Conservation (phyloP, 2,329 filamentous ascomycete species). For the Xylaria digitata region DNA sequence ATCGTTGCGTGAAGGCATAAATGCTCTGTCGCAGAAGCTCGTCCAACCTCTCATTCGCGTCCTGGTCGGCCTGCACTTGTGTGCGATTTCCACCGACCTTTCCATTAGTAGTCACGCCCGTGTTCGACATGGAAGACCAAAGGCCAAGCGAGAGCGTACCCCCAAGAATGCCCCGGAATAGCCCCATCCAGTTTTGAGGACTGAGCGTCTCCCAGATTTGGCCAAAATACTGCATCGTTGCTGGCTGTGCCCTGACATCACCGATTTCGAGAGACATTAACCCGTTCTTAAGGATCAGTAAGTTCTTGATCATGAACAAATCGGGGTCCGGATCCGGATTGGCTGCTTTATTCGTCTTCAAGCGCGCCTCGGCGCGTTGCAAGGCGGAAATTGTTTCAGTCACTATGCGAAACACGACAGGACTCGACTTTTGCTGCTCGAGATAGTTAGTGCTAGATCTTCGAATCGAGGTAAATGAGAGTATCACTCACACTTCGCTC, state of each 20-base stretch:
- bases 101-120: constrained; percentile 37
- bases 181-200: constrained; percentile 67
- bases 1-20: constrained; percentile 71
- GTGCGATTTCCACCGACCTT: constrained; percentile 34
- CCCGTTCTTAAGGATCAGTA: constrained; percentile 94
- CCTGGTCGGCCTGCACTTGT: constrained; percentile 53
- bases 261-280: constrained; percentile 96
- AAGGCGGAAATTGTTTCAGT: constrained; percentile 89
- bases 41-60: constrained; percentile 73
- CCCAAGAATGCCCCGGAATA: constrained; percentile 68
- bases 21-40: constrained; percentile 72
- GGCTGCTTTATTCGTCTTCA: constrained; percentile 69
- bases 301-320: constrained; percentile 93
- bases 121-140: constrained; percentile 47
- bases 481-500: constrained; percentile 66
- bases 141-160: constrained; percentile 58
- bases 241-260: constrained; percentile 66
- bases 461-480: neutral
- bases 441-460: constrained; percentile 32
- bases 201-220: constrained; percentile 74
- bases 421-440: constrained; percentile 63
- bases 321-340: constrained; percentile 75
- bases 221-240: constrained; percentile 70
- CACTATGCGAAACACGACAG: constrained; percentile 77
- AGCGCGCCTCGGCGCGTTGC: constrained; percentile 77